phyloP scores from a whole-genome alignment of 129 eudicot species.

The Lactuca saligna region DNA sequence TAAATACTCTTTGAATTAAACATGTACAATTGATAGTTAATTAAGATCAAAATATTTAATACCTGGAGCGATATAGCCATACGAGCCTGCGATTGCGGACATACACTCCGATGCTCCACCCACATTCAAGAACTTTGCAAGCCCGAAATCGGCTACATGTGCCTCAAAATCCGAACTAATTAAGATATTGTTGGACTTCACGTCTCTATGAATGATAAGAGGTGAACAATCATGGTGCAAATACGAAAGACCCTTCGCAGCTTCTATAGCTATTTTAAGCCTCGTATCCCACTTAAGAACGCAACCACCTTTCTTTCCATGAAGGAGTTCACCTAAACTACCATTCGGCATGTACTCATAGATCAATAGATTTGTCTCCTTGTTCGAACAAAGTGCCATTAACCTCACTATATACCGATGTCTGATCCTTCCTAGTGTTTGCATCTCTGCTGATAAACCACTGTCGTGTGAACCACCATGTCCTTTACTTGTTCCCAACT shows the following conservation, averaged over 20 bases:
- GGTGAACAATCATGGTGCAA: slow-evolving; percentile 91
- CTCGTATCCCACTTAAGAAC: slow-evolving; percentile 65
- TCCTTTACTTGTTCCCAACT: slow-evolving; percentile 56
- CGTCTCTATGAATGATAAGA: slow-evolving; percentile 69
- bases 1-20: background rate
- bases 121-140: slow-evolving; percentile 70
- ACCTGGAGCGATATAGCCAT: slow-evolving; percentile 89
- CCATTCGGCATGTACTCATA: slow-evolving; percentile 87
- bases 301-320: slow-evolving; percentile 60
- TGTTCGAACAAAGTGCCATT: slow-evolving; percentile 61
- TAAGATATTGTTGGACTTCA: slow-evolving; percentile 64
- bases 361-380: slow-evolving; percentile 63
- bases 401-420: slow-evolving; percentile 69
- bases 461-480: slow-evolving; percentile 51
- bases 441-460: slow-evolving; percentile 72
- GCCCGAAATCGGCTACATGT: slow-evolving; percentile 80
- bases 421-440: slow-evolving; percentile 62
- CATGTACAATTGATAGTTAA: background rate
- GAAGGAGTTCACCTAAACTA: slow-evolving; percentile 77
- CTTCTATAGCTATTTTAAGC: slow-evolving; percentile 66
- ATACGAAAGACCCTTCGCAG: slow-evolving; percentile 75
- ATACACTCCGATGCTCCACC: slow-evolving; percentile 78
- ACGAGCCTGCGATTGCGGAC: slow-evolving; percentile 88
- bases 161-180: slow-evolving; percentile 73
- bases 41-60: background rate